These are phyloP conservation scores for Hymenoscyphus occultus DNA, from an alignment of 2,329 filamentous ascomycete genomes.

Conservation along the genomic window DNA sequence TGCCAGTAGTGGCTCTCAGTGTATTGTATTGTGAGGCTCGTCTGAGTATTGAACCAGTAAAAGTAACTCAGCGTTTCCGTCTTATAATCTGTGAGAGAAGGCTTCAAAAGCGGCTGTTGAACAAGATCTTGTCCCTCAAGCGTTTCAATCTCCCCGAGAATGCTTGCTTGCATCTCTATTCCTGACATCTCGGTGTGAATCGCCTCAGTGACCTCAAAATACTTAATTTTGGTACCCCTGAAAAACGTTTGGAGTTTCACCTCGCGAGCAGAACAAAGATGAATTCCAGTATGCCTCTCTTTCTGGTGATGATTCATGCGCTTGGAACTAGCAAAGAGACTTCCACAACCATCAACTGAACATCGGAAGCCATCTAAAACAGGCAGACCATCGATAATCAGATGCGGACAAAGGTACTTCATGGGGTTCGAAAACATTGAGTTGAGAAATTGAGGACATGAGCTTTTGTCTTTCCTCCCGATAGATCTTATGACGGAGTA, in stretches of 20 bases:
- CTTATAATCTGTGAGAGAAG: not conserved
- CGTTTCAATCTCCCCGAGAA: not conserved
- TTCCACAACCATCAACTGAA: slow-evolving; percentile 28
- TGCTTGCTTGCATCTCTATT: not conserved
- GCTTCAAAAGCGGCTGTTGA: not conserved
- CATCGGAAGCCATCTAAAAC: slow-evolving; percentile 36
- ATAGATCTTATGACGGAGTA: slow-evolving; percentile 40
- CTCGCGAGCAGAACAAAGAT: slow-evolving; percentile 26
- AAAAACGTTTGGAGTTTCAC: slow-evolving; percentile 40
- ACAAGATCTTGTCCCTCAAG: not conserved
- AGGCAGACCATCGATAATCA: slow-evolving; percentile 31
- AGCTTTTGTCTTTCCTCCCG: slow-evolving; percentile 35
- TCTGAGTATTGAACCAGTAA: not conserved
- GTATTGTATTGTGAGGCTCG: not conserved
- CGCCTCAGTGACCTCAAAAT: slow-evolving; percentile 37
- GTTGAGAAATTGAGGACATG: slow-evolving; percentile 28
- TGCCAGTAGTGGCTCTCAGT: not conserved
- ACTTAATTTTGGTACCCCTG: slow-evolving; percentile 38
- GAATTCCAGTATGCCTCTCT: slow-evolving; percentile 17
- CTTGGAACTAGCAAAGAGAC: slow-evolving; percentile 37
- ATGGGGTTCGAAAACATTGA: slow-evolving; percentile 36
- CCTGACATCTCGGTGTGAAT: not conserved
- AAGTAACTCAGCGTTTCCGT: not conserved
- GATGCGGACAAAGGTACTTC: slow-evolving; percentile 31
- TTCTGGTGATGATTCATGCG: slow-evolving; percentile 38